Evolutionary conservation across 148 eudicot species (phyloP).

Genomic region (Persicaria tinctoria): DNA sequence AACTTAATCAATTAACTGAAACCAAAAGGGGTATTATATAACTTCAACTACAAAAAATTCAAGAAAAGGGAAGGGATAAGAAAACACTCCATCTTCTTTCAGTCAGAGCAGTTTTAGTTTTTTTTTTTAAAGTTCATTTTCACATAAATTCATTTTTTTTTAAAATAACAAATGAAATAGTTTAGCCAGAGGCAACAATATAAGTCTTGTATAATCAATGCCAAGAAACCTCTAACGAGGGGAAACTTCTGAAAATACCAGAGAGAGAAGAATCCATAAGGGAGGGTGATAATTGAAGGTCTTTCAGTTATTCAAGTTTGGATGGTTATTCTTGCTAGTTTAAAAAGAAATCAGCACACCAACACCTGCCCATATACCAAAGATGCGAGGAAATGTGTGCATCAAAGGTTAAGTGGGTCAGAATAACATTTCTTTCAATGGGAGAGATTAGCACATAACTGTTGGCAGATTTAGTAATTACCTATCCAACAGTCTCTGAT

Average conservation of each 20-base stretch:
- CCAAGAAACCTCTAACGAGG: background rate
- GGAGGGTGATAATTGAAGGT: background rate
- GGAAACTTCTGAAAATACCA: background rate
- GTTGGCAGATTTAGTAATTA: slow-evolving; percentile 12
- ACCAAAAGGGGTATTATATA: background rate
- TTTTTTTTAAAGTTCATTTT: background rate
- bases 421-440: background rate
- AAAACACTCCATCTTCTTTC: background rate
- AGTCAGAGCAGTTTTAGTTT: background rate
- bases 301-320: slow-evolving; percentile 2
- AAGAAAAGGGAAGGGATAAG: background rate
- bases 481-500: slow-evolving; percentile 92
- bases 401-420: background rate
- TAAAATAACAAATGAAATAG: background rate
- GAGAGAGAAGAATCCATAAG: slow-evolving; percentile 8
- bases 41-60: background rate
- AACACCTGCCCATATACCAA: background rate
- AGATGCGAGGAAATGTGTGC: background rate
- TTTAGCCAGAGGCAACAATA: background rate
- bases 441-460: background rate
- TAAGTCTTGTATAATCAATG: background rate
- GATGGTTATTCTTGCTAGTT: background rate
- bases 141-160: background rate
- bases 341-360: background rate
- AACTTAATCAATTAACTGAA: background rate